Percentiles rank a stretch among this genome's conserved stretches.
These are phyloP conservation scores for Tricholoma sp. DNA, from an alignment of 768 basidiomycete genomes.

Conservation along the genomic window DNA sequence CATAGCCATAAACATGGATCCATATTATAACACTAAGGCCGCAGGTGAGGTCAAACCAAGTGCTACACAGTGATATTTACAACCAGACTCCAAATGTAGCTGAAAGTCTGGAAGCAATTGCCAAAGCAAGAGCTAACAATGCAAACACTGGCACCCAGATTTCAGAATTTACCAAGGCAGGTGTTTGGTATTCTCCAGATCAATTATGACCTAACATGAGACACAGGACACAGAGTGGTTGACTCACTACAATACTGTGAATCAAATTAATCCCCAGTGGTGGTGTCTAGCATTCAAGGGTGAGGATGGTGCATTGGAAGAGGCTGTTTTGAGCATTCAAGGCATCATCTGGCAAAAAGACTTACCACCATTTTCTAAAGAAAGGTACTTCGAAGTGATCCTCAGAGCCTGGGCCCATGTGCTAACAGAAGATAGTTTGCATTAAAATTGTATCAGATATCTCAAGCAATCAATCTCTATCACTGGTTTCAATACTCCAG, in stretches of 20 bases:
- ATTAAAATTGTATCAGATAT: not conserved
- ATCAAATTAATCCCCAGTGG: not conserved
- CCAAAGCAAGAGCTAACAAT: not conserved
- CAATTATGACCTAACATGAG: not conserved
- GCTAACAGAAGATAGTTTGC: not conserved
- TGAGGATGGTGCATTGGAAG: not conserved
- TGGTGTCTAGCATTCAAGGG: not conserved
- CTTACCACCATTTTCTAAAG: not conserved
- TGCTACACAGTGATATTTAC: not conserved
- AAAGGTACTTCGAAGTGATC: not conserved
- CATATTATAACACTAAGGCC: not conserved
- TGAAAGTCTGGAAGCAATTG: not conserved
- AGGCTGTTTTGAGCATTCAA: not conserved
- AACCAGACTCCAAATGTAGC: not conserved
- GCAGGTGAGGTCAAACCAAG: not conserved
- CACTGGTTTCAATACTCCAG: not conserved
- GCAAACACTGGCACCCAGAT: not conserved
- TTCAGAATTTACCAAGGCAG: not conserved
- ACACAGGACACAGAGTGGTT: not conserved
- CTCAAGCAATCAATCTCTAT: not conserved
- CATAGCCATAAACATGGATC: not conserved
- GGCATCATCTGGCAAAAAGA: not conserved
- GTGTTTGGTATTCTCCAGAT: not conserved
- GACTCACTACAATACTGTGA: not conserved
- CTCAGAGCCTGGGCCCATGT: not conserved